A percentile compares a stretch with the other conserved stretches of the same genome.
These are phyloP conservation scores for Carallia pectinifolia DNA, from an alignment of 345 rosid species.

Conservation along the genomic window DNA sequence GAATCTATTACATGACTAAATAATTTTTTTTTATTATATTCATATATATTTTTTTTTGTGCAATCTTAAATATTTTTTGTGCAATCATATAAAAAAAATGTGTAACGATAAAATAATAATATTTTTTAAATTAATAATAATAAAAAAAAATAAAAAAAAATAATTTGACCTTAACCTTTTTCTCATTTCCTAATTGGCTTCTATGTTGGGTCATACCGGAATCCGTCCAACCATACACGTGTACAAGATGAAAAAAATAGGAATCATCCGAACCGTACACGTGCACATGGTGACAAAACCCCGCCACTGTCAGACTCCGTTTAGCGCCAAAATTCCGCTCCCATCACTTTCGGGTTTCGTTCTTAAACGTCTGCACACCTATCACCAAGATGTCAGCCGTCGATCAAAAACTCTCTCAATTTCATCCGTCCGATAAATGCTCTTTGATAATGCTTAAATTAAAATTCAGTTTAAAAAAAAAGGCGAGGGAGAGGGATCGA, in stretches of 20 bases:
- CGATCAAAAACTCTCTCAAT: conserved; percentile 26
- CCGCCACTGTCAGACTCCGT: conserved; percentile 18
- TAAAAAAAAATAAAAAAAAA: no score
- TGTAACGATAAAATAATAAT: no score
- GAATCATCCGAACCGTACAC: conserved; percentile 17
- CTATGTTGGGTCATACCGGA: neutral
- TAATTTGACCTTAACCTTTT: no score
- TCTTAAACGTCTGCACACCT: neutral
- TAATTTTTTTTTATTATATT: no score
- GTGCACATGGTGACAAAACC: conserved; percentile 3
- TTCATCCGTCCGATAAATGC: conserved; percentile 28
- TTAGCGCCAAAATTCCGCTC: conserved; percentile 51
- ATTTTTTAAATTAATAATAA: no score
- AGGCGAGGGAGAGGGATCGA: conserved; percentile 31
- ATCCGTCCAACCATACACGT: conserved; percentile 20
- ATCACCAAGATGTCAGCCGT: conserved; percentile 31
- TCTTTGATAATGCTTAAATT: conserved; percentile 8
- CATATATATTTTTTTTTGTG: no score
- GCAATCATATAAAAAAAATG: no score
- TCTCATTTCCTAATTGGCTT: no score
- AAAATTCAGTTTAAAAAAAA: conserved; percentile 17
- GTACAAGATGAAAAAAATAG: neutral
- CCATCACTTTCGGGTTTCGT: conserved; percentile 6
- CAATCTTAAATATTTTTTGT: no score
- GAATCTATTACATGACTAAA: no score